phyloP scores from a whole-genome alignment of 768 basidiomycete species.

The Gautieria morchelliformis region DNA sequence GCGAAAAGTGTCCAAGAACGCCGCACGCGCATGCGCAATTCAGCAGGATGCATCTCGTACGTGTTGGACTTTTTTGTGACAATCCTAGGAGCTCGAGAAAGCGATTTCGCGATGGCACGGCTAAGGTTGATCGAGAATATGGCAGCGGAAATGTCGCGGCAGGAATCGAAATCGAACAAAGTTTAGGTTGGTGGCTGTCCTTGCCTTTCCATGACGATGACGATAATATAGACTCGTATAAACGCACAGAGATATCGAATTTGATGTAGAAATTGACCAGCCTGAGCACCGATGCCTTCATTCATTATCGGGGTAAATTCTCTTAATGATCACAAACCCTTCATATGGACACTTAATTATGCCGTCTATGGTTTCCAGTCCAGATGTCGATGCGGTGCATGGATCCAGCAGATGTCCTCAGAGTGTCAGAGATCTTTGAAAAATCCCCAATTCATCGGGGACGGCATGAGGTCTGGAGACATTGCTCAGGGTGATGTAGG shows the following conservation, averaged over 20 bases:
- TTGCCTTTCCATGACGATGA: slow-evolving; percentile 1
- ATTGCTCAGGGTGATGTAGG: slow-evolving; percentile 38
- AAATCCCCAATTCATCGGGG: slow-evolving; percentile 40
- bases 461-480: slow-evolving; percentile 33
- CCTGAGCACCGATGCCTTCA: slow-evolving; percentile 30
- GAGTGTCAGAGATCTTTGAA: slow-evolving; percentile 43
- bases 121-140: slow-evolving; percentile 37
- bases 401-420: slow-evolving; percentile 31
- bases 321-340: slow-evolving; percentile 5
- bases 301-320: slow-evolving; percentile 18
- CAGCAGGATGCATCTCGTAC: slow-evolving; percentile 7
- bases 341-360: background rate
- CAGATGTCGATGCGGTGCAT: slow-evolving; percentile 9
- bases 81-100: slow-evolving; percentile 28
- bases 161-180: slow-evolving; percentile 44
- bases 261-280: slow-evolving; percentile 39
- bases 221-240: background rate
- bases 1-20: background rate
- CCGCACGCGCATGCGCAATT: background rate
- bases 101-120: slow-evolving; percentile 36
- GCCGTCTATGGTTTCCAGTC: background rate
- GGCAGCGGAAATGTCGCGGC: slow-evolving; percentile 32
- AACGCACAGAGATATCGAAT: slow-evolving; percentile 42
- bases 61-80: slow-evolving; percentile 38
- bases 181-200: slow-evolving; percentile 32